These are phyloP conservation scores for Starmerella lactis-condensi DNA, from an alignment of 805 yeast genomes.

Conservation along the genomic window DNA sequence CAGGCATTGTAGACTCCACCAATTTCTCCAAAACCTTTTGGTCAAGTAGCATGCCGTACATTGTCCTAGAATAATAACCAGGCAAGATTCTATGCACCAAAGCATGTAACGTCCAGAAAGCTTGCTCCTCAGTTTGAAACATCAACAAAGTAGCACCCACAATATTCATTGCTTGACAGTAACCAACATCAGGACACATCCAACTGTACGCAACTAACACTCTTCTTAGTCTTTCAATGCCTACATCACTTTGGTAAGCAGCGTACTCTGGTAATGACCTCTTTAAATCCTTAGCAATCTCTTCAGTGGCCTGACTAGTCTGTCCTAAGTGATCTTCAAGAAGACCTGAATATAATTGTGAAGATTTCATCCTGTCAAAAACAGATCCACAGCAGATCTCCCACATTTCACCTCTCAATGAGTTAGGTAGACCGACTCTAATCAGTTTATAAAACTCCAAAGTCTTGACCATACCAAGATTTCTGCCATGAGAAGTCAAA, in stretches of 20 bases:
- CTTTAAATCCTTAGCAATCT: conserved; percentile 87
- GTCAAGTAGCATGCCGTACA: conserved; percentile 91
- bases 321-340: conserved; percentile 44
- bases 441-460: conserved; percentile 65
- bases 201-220: conserved; percentile 89
- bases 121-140: conserved; percentile 85
- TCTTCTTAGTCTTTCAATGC: conserved; percentile 65
- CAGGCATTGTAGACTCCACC: conserved; percentile 77
- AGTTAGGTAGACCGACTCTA: conserved; percentile 84
- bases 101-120: conserved; percentile 74
- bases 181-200: conserved; percentile 93
- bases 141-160: conserved; percentile 34
- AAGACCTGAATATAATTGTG: conserved; percentile 39
- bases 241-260: conserved; percentile 75
- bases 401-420: conserved; percentile 92
- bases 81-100: conserved; percentile 77
- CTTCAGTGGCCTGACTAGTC: conserved; percentile 74
- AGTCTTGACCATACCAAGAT: conserved; percentile 53
- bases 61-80: conserved; percentile 88
- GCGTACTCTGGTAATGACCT: conserved; percentile 90
- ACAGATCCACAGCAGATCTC: conserved; percentile 78
- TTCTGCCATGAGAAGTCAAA: conserved; percentile 67
- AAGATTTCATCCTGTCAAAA: conserved; percentile 46
- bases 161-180: conserved; percentile 98
- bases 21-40: conserved; percentile 84